Percentiles rank a stretch among this genome's conserved stretches.
Conservation (phyloP, 352 stramenopile genomes). For the Phytophthora sp. region DNA sequence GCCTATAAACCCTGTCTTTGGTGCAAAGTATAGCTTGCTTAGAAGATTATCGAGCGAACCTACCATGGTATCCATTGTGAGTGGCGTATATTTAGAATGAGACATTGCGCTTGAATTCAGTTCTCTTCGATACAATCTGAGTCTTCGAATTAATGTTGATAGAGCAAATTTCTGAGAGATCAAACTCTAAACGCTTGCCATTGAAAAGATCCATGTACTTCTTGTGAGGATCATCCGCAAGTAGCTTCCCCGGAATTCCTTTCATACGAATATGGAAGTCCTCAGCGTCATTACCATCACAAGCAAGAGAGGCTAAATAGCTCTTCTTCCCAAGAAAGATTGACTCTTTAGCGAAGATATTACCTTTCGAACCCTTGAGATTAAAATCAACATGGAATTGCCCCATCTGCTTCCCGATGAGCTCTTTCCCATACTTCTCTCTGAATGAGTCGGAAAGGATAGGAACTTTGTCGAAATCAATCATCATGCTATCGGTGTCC, state of each 20-base stretch:
- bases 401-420: slow-evolving; percentile 6
- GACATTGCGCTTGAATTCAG: neutral
- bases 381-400: slow-evolving; percentile 11
- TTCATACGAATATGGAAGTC: slow-evolving; percentile 4
- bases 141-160: slow-evolving; percentile 9
- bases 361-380: neutral
- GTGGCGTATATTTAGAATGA: slow-evolving; percentile 1
- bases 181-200: neutral
- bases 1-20: slow-evolving; percentile 13
- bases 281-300: slow-evolving; percentile 1
- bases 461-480: slow-evolving; percentile 6
- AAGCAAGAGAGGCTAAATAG: slow-evolving; percentile 1
- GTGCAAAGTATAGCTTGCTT: slow-evolving; percentile 1
- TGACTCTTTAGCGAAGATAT: slow-evolving; percentile 2
- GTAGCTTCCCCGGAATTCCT: neutral
- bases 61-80: neutral
- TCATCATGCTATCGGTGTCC: slow-evolving; percentile 5
- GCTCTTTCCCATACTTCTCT: neutral
- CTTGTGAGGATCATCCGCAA: neutral
- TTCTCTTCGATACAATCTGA: slow-evolving; percentile 7
- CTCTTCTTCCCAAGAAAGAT: slow-evolving; percentile 9
- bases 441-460: neutral
- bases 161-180: slow-evolving; percentile 1
- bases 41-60: too few relatives aligned
- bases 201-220: slow-evolving; percentile 10